Evolutionary conservation across 768 basidiomycete genomes (phyloP).

Genomic region (Tulasnella sp.): DNA sequence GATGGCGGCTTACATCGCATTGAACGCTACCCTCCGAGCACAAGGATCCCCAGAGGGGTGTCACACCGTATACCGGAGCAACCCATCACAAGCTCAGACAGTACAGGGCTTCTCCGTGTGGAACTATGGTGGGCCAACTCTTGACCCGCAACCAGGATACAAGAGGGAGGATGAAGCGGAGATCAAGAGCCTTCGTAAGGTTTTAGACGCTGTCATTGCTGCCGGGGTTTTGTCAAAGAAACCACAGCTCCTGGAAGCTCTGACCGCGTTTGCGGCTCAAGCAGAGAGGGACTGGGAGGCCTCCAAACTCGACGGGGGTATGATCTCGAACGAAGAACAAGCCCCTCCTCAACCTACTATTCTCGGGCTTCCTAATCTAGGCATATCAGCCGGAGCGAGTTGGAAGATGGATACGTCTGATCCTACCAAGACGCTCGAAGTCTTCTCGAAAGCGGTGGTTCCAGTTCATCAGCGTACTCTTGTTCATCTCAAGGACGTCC

Average conservation of each 20-base stretch:
- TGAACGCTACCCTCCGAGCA: not conserved
- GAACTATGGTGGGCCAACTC: not conserved
- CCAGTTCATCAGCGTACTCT: not conserved
- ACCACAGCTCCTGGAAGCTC: not conserved
- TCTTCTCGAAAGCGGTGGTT: not conserved
- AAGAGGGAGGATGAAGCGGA: not conserved
- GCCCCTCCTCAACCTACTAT: too few species aligned
- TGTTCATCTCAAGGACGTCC: slow-evolving; percentile 4
- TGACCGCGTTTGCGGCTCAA: not conserved
- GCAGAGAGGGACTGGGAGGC: not conserved
- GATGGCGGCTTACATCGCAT: slow-evolving; percentile 13
- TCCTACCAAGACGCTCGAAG: not conserved
- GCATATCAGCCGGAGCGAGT: too few species aligned
- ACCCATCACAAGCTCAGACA: not conserved
- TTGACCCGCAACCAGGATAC: not conserved
- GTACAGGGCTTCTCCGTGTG: not conserved
- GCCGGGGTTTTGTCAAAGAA: not conserved
- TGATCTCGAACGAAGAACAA: too few species aligned
- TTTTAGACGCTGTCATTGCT: not conserved
- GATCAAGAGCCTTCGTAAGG: not conserved
- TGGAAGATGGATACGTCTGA: not conserved
- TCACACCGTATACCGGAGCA: too few species aligned
- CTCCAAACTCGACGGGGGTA: not conserved
- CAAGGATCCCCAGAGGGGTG: not conserved
- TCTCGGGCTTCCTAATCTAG: too few species aligned